Base-by-base conservation (phyloP, 1,284 basidiomycete species). In the Malassezia cuniculi region DNA sequence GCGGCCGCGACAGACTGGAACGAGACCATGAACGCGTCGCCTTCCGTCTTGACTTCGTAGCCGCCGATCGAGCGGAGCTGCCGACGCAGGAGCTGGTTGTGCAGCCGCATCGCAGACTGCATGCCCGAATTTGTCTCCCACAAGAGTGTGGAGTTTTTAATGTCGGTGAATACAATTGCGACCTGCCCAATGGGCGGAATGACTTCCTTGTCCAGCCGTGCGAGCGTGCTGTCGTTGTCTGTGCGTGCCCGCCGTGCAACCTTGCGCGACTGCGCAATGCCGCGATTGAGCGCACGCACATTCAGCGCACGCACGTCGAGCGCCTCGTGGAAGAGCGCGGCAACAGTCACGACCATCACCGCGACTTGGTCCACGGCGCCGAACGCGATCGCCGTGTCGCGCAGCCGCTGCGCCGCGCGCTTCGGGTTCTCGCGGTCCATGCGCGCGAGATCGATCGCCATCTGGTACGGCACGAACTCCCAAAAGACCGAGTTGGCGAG, bases 11-110 rank as follows among this genome's bases (percentile, higher is more conserved):
- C 78, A 4, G 79, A 83, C 7, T 83, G 82, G 75, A 99, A 97
- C n/a, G 58, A 89, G 33, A 90, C 89, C 84, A 97, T 93, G 73
- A 97, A 97, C 0, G 90, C 81, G 62, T 97, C 93, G 25, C 93
- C 93, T 80, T 97, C 93, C 15, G 93, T 97, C 71, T 99, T 99
- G 59, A 95, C 90, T 70, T 97, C 89, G 69, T 95, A 99, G 0
- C 93, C 93, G 28, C 87, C 89, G 60, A 89, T 90, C 36, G 83
- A 75, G 21, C 90, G 78, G 29, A 97, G 71, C 53, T 85, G 81
- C 8, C 89, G 76, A 16, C 90, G 79, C 43, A 97, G 74, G 11
- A 95, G 73, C 45, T 73, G 76, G 68, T 95, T 93, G 71, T 97
- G 93, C 60, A 87, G 71, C 26, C 81, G 78, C 76, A 95, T 93